These are phyloP conservation scores for Omphalotus guepiniiformis DNA, from an alignment of 768 basidiomycete genomes.

Conservation along the genomic window DNA sequence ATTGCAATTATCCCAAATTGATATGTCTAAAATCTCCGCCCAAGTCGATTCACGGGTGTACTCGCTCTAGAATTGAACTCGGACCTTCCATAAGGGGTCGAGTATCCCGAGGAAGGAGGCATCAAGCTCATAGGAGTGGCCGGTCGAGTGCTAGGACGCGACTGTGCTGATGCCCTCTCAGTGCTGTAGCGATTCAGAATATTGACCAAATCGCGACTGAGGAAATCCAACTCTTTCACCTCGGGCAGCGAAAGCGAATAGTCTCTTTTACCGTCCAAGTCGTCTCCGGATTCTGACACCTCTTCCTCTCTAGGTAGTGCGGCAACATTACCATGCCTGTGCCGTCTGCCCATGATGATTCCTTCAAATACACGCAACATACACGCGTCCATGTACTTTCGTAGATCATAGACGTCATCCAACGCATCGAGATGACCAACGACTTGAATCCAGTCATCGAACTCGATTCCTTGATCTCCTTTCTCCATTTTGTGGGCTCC, in stretches of 20 bases:
- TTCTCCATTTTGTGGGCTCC: slow-evolving; percentile 78
- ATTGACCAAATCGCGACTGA: slow-evolving; percentile 70
- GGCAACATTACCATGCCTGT: slow-evolving; percentile 26
- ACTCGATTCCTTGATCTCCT: slow-evolving; percentile 70
- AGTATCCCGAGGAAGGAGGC: slow-evolving; percentile 48
- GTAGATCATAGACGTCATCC: slow-evolving; percentile 81
- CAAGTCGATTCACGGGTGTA: slow-evolving; percentile 50
- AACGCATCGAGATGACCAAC: slow-evolving; percentile 68
- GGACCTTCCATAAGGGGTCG: slow-evolving; percentile 48
- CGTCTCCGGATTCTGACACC: slow-evolving; percentile 56
- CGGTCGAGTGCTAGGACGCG: slow-evolving; percentile 58
- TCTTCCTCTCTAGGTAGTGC: slow-evolving; percentile 41
- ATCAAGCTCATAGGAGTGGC: slow-evolving; percentile 43
- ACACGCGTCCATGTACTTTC: slow-evolving; percentile 72
- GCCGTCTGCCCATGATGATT: slow-evolving; percentile 47
- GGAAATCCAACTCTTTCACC: slow-evolving; percentile 66
- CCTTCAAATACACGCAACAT: slow-evolving; percentile 92
- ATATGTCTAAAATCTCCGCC: slow-evolving; percentile 34
- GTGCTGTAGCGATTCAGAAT: slow-evolving; percentile 70
- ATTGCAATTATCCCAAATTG: too few species aligned
- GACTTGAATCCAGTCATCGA: slow-evolving; percentile 89
- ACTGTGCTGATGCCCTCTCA: slow-evolving; percentile 56
- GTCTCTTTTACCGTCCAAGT: slow-evolving; percentile 42
- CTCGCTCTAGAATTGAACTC: slow-evolving; percentile 53
- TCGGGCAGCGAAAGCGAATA: slow-evolving; percentile 63